Base-by-base conservation (phyloP, 2,329 filamentous ascomycete species). In the Diaporthe vexans region DNA sequence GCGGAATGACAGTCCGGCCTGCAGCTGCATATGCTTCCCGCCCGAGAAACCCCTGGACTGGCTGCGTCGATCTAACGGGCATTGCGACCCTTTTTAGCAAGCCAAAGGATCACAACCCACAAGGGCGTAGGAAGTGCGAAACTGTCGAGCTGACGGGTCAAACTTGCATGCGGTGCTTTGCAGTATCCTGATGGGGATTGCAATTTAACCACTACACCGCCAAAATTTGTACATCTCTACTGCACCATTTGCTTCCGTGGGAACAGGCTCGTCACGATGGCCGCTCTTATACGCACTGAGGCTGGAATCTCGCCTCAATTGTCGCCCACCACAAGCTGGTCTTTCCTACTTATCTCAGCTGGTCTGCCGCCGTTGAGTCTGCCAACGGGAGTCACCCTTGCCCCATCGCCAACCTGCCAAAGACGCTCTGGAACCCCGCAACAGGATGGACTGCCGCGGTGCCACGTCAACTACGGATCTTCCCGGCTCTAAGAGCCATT, bases 1-100 rank as follows among this genome's bases (percentile, higher is more conserved):
- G 63, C 63, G 63, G 63, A 54, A 68, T 68, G 63, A 54, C 63
- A 68, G 63, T 68, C 63, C 63, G 63, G 48, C 63, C 63, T 68
- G 63, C 63, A 68, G 46, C 63, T 68, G 63, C 63, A 68, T 54
- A 37, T 54, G 33, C 63, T 40, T 68, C 48, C 33, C 63, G 52
- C 63, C 63, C 63, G 63, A 54, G 48, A 68, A 68, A 68, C 63
- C 63, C 63, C 63, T 68, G 63, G 46, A 21, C 48, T 21, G 48
- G 33, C 63, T 19, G 33, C n/a, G 63, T 54, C 63, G 63, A 68
- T 68, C 63, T 40, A 68, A 68, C 63, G 63, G 63, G 63, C 63
- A 68, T 52, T 68, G 46, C 63, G 48, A 37, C 63, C 48, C 33
- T 68, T 68, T 68, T 40, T 29, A 68, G 33, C 63, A 54, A 48